These are phyloP conservation scores for Lentinula guzmanii DNA, from an alignment of 768 basidiomycete species.

Conservation along the genomic window DNA sequence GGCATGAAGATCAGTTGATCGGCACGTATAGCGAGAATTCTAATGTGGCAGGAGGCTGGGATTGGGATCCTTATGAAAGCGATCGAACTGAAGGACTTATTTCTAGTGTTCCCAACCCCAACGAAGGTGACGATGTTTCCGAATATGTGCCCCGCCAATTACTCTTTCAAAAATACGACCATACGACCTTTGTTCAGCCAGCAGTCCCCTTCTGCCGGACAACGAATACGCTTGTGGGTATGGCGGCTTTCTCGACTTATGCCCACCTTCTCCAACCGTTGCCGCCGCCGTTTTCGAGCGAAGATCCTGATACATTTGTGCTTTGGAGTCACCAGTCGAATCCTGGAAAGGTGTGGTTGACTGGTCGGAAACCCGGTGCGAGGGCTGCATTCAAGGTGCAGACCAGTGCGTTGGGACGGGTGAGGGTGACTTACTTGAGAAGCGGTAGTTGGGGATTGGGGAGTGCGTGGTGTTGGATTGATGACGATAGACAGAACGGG, in stretches of 20 bases:
- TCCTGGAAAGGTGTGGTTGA: conserved; percentile 1
- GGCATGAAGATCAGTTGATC: not conserved
- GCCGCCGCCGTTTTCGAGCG: not conserved
- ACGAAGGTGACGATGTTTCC: not conserved
- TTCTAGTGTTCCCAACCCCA: not conserved
- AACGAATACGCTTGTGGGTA: not conserved
- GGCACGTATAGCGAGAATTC: not conserved
- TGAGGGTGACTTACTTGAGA: not conserved
- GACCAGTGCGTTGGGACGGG: not conserved
- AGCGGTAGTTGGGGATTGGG: not conserved
- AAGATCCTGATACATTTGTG: not conserved
- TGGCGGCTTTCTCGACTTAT: not conserved
- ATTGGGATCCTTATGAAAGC: not conserved
- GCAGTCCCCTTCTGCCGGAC: not conserved
- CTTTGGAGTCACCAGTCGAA: not conserved
- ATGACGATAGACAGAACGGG: not conserved
- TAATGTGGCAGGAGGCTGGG: not conserved
- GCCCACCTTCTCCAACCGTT: not conserved
- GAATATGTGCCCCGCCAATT: not conserved
- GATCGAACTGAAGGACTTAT: not conserved
- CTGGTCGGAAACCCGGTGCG: not conserved
- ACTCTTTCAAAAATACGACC: not conserved
- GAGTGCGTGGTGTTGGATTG: not conserved
- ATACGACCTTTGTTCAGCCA: not conserved
- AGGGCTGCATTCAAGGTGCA: not conserved